These are phyloP conservation scores for Linnemannia exigua DNA, from an alignment of 192 early-diverging fungal species.

Conservation along the genomic window DNA sequence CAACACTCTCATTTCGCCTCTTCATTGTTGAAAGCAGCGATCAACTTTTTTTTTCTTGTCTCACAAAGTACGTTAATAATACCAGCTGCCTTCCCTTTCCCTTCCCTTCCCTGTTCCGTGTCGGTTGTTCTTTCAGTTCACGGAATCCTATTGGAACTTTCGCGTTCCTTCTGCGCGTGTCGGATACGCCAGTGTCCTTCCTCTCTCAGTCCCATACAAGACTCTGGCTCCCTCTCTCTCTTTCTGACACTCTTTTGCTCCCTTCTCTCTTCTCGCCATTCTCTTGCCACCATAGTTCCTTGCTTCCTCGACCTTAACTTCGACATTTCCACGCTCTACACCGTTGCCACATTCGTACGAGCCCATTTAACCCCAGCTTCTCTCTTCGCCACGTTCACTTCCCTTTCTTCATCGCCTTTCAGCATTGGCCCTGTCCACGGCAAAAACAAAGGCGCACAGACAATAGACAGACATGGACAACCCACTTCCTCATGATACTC, in stretches of 20 bases:
- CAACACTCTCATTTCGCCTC: neutral
- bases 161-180: neutral
- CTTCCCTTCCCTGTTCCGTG: neutral
- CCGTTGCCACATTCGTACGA: too few species aligned
- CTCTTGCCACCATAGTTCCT: neutral
- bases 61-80: neutral
- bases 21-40: too few species aligned
- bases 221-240: neutral
- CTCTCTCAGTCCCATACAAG: neutral
- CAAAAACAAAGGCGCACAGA: conserved; percentile 56
- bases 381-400: neutral
- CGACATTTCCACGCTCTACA: neutral
- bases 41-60: neutral
- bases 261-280: neutral
- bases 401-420: neutral
- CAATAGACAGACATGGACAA: conserved; percentile 11
- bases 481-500: neutral
- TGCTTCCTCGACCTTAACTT: neutral
- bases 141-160: neutral
- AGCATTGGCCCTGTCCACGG: neutral
- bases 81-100: neutral
- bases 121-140: neutral
- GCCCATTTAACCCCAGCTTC: neutral
- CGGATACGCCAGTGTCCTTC: neutral
- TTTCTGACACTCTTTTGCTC: neutral